Base-by-base conservation (phyloP, 2,329 filamentous ascomycete genomes). In the Juglanconis oblonga region DNA sequence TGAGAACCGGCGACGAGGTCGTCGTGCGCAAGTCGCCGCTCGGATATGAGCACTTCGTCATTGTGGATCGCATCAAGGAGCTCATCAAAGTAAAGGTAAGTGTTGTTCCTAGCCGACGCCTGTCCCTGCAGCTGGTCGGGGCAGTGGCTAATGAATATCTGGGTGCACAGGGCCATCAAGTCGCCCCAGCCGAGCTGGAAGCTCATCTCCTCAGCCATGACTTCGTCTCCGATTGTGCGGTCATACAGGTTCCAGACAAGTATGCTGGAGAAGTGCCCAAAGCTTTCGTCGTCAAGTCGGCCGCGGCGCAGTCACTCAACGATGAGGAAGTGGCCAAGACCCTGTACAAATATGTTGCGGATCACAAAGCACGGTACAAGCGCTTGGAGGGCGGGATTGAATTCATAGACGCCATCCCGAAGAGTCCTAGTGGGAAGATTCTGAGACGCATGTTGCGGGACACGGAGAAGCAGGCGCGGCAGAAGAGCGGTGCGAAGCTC, bases 1-100 rank as follows among this genome's bases (percentile, higher is more conserved):
- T 96, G 81, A 84, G 83, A 42, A 97, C 93, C 0, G 93, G 93
- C 9, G 92, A 97, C 68, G 91, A 96, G 71, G 91, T 88, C 0
- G 78, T 94, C 3, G 77, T 95, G 11, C 80, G 82, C 3, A 81
- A 83, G 67, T 79, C 85, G 9, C 80, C 84, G 0, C 76, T 79
- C 3, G 91, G 90, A 3, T 77, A 87, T 65, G 91, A 97, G 72
- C 93, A 97, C 68, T 71, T 97, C 53, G 88, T 91, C 70, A 88
- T 97, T 62, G 88, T 92, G 1, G 93, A 97, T 70, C 86, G 92
- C 14, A 73, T 81, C 64, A 82, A 78, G 67, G 78, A 81, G 68
- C 67, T 81, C 56, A 81, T 81, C 67, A 81, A 81, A 67, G 73
- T 76, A 50, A 74, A 91, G 72, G 76, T 77, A 63, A 55, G 63